A percentile compares a stretch with the other conserved stretches of the same genome.
Conservation (phyloP, 2,329 filamentous ascomycete genomes). For the Beauveria brongniartii region DNA sequence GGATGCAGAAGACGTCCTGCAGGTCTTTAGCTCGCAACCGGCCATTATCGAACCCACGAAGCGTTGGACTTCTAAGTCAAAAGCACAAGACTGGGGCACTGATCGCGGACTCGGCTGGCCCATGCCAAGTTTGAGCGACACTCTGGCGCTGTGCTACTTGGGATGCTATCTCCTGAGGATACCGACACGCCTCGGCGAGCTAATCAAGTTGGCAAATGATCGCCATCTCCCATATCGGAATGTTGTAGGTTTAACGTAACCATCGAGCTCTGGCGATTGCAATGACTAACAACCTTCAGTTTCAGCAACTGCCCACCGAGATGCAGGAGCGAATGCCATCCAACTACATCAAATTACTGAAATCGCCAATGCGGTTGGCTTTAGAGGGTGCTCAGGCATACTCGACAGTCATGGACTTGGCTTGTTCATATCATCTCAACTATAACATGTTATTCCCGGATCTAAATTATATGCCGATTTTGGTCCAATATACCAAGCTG, state of each 20-base stretch:
- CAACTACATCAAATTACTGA: slow-evolving; percentile 51
- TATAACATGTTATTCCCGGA: slow-evolving; percentile 65
- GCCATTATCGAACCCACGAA: slow-evolving; percentile 16
- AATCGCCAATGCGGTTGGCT: slow-evolving; percentile 34
- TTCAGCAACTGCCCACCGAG: slow-evolving; percentile 50
- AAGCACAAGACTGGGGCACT: slow-evolving; percentile 35
- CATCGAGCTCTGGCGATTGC: background rate
- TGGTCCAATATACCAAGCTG: slow-evolving; percentile 62
- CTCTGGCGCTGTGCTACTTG: slow-evolving; percentile 71
- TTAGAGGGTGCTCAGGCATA: slow-evolving; percentile 55
- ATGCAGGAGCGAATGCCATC: slow-evolving; percentile 59
- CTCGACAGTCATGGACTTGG: slow-evolving; percentile 50
- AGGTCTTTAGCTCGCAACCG: slow-evolving; percentile 33
- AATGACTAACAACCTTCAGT: slow-evolving; percentile 26
- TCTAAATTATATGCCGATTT: slow-evolving; percentile 59
- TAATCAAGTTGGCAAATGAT: slow-evolving; percentile 58
- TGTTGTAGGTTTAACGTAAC: slow-evolving; percentile 40
- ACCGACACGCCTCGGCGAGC: slow-evolving; percentile 66
- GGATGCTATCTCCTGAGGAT: slow-evolving; percentile 67
- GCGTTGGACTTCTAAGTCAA: slow-evolving; percentile 23
- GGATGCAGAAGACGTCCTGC: slow-evolving; percentile 19
- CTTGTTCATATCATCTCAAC: slow-evolving; percentile 55
- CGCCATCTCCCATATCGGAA: slow-evolving; percentile 65
- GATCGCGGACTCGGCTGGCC: slow-evolving; percentile 41
- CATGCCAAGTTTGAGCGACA: slow-evolving; percentile 64